phyloP scores from a whole-genome alignment of 75 land plant species.

The Azolla pinnata region DNA sequence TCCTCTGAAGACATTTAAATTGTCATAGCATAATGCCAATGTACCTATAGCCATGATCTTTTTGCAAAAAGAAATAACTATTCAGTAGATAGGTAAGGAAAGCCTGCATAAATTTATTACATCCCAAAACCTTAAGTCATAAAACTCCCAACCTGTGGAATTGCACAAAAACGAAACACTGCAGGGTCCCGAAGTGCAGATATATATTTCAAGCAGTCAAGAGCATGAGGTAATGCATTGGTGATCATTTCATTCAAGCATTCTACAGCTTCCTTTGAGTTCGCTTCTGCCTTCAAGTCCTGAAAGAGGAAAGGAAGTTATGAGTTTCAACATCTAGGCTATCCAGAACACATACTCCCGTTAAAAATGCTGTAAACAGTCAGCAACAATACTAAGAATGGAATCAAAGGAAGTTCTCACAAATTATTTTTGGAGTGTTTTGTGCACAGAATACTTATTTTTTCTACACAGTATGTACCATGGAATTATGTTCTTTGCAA shows the following conservation, averaged over 20 bases:
- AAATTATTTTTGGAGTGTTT: too few species aligned
- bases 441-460: too few species aligned
- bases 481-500: too few species aligned
- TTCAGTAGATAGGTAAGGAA: background rate
- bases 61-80: conserved; percentile 8
- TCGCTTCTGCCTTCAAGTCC: conserved; percentile 81
- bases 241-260: conserved; percentile 94
- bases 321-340: too few species aligned
- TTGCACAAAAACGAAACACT: conserved; percentile 87
- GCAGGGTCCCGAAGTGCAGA: conserved; percentile 48
- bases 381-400: too few species aligned
- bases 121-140: too few species aligned
- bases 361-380: too few species aligned
- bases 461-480: too few species aligned
- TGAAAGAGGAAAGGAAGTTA: conserved; percentile 22
- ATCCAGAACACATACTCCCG: too few species aligned
- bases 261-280: conserved; percentile 59
- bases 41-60: conserved; percentile 96
- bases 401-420: too few species aligned
- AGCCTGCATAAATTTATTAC: too few species aligned
- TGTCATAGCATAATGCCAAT: conserved; percentile 81
- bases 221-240: conserved; percentile 72
- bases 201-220: conserved; percentile 72
- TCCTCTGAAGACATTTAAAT: conserved; percentile 82
- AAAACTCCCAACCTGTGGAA: conserved; percentile 98